phyloP scores from a whole-genome alignment of 306 rosid genomes.

The Mimosa pudica region DNA sequence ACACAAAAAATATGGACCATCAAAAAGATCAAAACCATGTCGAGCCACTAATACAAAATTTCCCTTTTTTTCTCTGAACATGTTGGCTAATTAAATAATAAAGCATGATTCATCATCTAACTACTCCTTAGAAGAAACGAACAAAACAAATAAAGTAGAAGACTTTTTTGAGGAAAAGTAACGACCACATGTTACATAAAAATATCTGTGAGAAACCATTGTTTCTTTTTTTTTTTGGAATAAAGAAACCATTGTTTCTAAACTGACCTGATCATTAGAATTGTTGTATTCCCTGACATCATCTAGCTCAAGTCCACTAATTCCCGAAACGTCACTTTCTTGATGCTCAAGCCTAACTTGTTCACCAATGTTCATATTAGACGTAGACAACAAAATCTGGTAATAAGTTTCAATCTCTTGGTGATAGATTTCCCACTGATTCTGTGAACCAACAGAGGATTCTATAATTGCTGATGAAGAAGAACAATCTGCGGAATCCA shows the following conservation, averaged over 20 bases:
- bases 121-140: slow-evolving; percentile 46
- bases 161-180: slow-evolving; percentile 19
- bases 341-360: slow-evolving; percentile 35
- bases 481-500: slow-evolving; percentile 42
- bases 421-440: slow-evolving; percentile 62
- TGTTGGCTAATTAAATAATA: not conserved
- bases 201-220: slow-evolving; percentile 38
- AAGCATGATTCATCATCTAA: slow-evolving; percentile 32
- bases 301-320: slow-evolving; percentile 50
- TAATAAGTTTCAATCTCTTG: slow-evolving; percentile 64
- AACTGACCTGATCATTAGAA: slow-evolving; percentile 17
- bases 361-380: slow-evolving; percentile 42
- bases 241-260: slow-evolving; percentile 9
- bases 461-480: slow-evolving; percentile 44
- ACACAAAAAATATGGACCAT: too few species aligned
- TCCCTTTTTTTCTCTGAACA: slow-evolving; percentile 1
- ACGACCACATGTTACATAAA: slow-evolving; percentile 44
- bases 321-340: slow-evolving; percentile 38
- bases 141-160: slow-evolving; percentile 30
- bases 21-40: too few species aligned
- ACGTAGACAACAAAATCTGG: slow-evolving; percentile 53
- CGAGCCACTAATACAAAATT: too few species aligned
- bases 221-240: too few species aligned
- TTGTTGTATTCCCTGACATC: slow-evolving; percentile 39
- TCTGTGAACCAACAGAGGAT: slow-evolving; percentile 40